Percentiles rank a stretch among this genome's conserved stretches.
phyloP scores from a whole-genome alignment of 768 basidiomycete genomes.

The Auricularia cornea region DNA sequence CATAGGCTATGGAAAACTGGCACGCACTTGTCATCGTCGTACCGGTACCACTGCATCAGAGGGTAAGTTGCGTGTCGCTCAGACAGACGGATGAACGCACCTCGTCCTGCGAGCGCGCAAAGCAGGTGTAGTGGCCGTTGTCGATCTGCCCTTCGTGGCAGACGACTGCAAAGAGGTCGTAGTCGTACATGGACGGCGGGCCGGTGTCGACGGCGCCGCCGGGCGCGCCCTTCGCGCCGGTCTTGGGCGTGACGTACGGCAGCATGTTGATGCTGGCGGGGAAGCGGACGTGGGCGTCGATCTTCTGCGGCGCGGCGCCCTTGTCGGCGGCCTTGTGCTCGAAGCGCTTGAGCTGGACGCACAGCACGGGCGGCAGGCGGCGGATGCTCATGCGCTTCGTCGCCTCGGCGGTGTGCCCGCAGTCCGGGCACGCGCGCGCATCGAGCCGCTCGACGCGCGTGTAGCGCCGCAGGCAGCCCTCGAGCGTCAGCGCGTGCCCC shows the following conservation, averaged over 20 bases:
- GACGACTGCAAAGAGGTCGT: slow-evolving; percentile 88
- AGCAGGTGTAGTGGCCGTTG: slow-evolving; percentile 92
- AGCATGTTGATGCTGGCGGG: slow-evolving; percentile 83
- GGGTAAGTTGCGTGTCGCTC: no score
- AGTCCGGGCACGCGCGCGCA: slow-evolving; percentile 74
- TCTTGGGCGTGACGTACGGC: slow-evolving; percentile 64
- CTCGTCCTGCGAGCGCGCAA: slow-evolving; percentile 76
- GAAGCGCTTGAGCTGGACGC: slow-evolving; percentile 97
- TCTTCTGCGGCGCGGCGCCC: slow-evolving; percentile 46
- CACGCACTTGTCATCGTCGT: slow-evolving; percentile 86
- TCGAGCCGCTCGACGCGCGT: slow-evolving; percentile 81
- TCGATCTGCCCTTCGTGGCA: slow-evolving; percentile 92
- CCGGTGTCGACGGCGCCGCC: slow-evolving; percentile 24
- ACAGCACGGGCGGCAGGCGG: slow-evolving; percentile 80
- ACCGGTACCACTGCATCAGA: slow-evolving; percentile 74
- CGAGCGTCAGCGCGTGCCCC: slow-evolving; percentile 56
- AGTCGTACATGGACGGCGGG: slow-evolving; percentile 69
- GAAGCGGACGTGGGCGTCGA: slow-evolving; percentile 75
- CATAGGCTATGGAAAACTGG: slow-evolving; percentile 4
- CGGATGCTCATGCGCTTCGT: slow-evolving; percentile 80
- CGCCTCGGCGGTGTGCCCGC: slow-evolving; percentile 67
- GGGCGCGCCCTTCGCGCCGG: slow-evolving; percentile 26
- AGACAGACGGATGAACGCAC: no score
- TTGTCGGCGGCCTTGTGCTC: slow-evolving; percentile 76
- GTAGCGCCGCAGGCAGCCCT: slow-evolving; percentile 67